phyloP scores from a whole-genome alignment of 2,329 filamentous ascomycete species.

The Apiospora saccharicola region DNA sequence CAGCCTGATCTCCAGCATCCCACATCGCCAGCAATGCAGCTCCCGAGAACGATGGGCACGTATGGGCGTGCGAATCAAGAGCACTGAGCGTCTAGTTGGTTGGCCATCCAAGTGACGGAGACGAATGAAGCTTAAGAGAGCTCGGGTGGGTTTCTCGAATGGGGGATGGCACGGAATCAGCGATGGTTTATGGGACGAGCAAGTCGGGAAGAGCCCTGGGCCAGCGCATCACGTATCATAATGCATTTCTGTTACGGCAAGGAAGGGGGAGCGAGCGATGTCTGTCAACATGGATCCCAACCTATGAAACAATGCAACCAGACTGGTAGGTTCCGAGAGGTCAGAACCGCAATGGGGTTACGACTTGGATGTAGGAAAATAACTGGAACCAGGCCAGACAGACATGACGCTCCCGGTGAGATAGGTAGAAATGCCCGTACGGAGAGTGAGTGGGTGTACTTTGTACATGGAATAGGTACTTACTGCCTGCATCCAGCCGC shows the following conservation, averaged over 20 bases:
- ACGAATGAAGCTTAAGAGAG: slow-evolving; percentile 12
- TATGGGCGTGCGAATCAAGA: slow-evolving; percentile 20
- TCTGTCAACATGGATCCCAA: slow-evolving; percentile 23
- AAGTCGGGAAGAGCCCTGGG: slow-evolving; percentile 21
- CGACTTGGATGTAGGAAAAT: slow-evolving; percentile 10
- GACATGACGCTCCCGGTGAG: background rate
- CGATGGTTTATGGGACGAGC: slow-evolving; percentile 23
- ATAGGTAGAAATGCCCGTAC: no score
- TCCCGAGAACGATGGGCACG: background rate
- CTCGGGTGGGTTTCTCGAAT: background rate
- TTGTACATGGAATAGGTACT: slow-evolving; percentile 1
- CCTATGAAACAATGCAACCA: slow-evolving; percentile 24
- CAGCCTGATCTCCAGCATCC: slow-evolving; percentile 21
- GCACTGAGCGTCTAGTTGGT: slow-evolving; percentile 16
- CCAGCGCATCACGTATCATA: slow-evolving; percentile 20
- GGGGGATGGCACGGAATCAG: slow-evolving; percentile 20
- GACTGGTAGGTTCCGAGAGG: slow-evolving; percentile 16
- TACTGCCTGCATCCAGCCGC: no score
- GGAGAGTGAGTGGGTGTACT: background rate
- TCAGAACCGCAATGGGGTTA: background rate
- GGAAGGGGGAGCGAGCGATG: background rate
- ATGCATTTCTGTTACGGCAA: slow-evolving; percentile 11
- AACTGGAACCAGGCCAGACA: background rate
- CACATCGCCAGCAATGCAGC: slow-evolving; percentile 24
- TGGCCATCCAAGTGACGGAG: slow-evolving; percentile 19